phyloP scores from a whole-genome alignment of 345 rosid genomes.

The Nephelium lappaceum region DNA sequence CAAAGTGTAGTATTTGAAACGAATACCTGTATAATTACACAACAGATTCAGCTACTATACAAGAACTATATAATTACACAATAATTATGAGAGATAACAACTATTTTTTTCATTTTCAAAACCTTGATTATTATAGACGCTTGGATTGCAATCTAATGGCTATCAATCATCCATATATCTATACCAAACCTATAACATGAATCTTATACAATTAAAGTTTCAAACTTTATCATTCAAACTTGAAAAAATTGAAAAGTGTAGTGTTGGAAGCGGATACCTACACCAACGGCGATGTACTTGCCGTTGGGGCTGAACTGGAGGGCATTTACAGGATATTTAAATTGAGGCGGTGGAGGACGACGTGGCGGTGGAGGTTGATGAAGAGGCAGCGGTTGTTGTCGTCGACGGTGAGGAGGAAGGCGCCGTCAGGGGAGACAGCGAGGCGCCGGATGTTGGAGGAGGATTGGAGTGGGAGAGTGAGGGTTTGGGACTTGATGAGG shows the following conservation, averaged over 20 bases:
- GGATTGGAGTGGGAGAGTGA: constrained; percentile 62
- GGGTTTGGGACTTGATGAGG: constrained; percentile 71
- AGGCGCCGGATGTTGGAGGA: constrained; percentile 75
- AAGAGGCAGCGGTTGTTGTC: constrained; percentile 77
- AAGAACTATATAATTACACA: no score
- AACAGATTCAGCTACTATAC: no score
- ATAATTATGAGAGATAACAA: no score
- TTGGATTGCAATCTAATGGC: no score
- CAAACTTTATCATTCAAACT: neutral
- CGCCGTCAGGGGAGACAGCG: constrained; percentile 80
- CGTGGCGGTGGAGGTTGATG: constrained; percentile 74
- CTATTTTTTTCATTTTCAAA: no score
- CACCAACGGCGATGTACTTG: constrained; percentile 68
- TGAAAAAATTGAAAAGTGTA: neutral
- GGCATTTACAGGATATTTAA: constrained; percentile 60
- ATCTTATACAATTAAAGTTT: no score
- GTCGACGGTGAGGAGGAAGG: constrained; percentile 77
- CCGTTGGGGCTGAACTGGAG: constrained; percentile 81
- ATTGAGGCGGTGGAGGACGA: constrained; percentile 76
- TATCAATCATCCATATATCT: no score
- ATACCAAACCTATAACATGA: no score
- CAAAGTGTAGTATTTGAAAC: no score
- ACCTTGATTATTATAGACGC: no score
- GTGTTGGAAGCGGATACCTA: constrained; percentile 36
- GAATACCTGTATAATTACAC: no score